Evolutionary conservation across 2,329 filamentous ascomycete genomes (phyloP).

Genomic region (Trichoderma arundinaceum): DNA sequence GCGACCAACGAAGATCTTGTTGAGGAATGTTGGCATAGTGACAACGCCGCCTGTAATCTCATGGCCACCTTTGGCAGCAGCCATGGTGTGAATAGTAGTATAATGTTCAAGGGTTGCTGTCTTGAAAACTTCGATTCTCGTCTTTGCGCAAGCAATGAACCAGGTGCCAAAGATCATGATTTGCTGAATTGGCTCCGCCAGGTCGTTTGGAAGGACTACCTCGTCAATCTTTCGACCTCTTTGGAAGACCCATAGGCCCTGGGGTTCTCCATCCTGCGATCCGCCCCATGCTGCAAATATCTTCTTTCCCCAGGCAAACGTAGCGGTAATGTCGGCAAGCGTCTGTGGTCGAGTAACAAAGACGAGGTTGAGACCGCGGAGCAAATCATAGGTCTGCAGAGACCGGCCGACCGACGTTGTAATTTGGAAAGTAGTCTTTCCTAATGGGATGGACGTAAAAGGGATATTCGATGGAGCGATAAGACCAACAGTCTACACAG

Average conservation of each 20-base stretch:
- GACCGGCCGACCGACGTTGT: constrained; percentile 91
- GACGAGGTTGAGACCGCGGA: constrained; percentile 85
- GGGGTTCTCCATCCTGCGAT: constrained; percentile 52
- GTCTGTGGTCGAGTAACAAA: constrained; percentile 94
- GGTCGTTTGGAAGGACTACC: constrained; percentile 69
- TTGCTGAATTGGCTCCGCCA: constrained; percentile 74
- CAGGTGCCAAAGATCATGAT: constrained; percentile 87
- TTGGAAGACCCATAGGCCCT: constrained; percentile 90
- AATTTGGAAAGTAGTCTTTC: constrained; percentile 95
- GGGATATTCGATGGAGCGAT: constrained; percentile 90
- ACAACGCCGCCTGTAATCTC: constrained; percentile 78
- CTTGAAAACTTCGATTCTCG: constrained; percentile 88
- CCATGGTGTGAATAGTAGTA: constrained; percentile 73
- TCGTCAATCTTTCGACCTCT: constrained; percentile 83
- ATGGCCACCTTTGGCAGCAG: constrained; percentile 62
- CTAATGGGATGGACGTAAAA: constrained; percentile 85
- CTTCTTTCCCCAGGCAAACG: constrained; percentile 82
- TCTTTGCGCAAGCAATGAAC: constrained; percentile 80
- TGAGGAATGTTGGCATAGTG: constrained; percentile 92
- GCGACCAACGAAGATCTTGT: constrained; percentile 91
- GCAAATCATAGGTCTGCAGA: constrained; percentile 94
- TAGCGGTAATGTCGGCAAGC: constrained; percentile 83
- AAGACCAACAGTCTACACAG: constrained; percentile 79
- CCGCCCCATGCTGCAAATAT: constrained; percentile 91
- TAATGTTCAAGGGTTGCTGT: constrained; percentile 84